A percentile compares a stretch with the other conserved stretches of the same genome.
Conservation (phyloP, 2,329 filamentous ascomycete species). For the Alternaria longipes region DNA sequence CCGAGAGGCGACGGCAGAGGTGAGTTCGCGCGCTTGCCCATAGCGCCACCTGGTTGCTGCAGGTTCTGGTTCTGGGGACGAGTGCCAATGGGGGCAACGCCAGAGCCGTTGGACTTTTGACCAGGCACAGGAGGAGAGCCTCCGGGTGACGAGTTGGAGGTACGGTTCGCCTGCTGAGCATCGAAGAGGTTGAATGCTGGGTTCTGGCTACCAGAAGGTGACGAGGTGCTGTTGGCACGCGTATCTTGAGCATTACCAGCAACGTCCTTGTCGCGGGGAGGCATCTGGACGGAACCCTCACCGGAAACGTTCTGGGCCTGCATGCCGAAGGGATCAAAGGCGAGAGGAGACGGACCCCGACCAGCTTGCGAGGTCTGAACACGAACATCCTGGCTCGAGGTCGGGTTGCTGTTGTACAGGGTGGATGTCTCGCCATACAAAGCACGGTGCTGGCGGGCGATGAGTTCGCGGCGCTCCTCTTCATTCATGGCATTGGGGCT, state of each 20-base stretch:
- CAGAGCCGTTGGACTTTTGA: conserved; percentile 66
- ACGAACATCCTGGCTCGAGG: conserved; percentile 72
- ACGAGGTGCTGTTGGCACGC: conserved; percentile 84
- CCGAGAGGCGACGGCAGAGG: conserved; percentile 89
- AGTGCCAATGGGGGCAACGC: conserved; percentile 93
- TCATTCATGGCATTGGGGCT: conserved; percentile 90
- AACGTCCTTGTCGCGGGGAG: conserved; percentile 56
- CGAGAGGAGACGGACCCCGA: conserved; percentile 79
- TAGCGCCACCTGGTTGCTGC: conserved; percentile 64
- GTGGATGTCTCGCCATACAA: conserved; percentile 80
- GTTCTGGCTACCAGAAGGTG: conserved; percentile 74
- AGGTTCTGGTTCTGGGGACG: conserved; percentile 71
- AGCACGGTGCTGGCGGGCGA: conserved; percentile 93
- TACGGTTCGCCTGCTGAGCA: conserved; percentile 75
- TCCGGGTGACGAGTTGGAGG: conserved; percentile 85
- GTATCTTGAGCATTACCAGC: conserved; percentile 65
- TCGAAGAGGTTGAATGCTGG: conserved; percentile 59
- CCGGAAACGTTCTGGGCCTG: conserved; percentile 60
- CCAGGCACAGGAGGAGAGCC: conserved; percentile 78
- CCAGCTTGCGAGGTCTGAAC: conserved; percentile 68
- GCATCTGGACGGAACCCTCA: conserved; percentile 64
- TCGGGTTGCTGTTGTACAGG: conserved; percentile 73
- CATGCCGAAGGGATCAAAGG: conserved; percentile 74
- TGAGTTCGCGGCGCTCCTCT: conserved; percentile 93
- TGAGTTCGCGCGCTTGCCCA: conserved; percentile 86